Evolutionary conservation across 768 basidiomycete species (phyloP), one percentile per base, ranked within the genome.

Genomic region (Rhodotorula graminis): DNA sequence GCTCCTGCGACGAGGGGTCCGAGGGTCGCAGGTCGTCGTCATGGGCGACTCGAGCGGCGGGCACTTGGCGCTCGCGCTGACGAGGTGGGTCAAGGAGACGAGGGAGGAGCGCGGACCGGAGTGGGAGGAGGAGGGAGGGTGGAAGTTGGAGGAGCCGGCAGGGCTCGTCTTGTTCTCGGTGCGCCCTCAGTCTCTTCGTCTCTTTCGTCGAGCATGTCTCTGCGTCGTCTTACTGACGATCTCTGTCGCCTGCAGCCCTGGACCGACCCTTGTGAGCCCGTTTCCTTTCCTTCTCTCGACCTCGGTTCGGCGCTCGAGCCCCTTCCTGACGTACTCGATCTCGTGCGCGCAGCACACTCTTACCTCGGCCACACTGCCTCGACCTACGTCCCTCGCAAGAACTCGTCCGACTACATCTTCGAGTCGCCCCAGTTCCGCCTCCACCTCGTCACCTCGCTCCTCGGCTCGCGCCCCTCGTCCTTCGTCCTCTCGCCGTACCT

Each of bases 41-140:
- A 83, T 83, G 23, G 91, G 90, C 8, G 90, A 92, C 78, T 91
- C 89, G 6, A 89, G 90, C 0, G 90, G 91, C 5, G 91, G 84
- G 3, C 89, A 91, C 78, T 85, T 91, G 29, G 86, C 87, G 0
- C 70, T 81, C 12, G 72, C 76, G 0, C 70, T 82, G 9, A 74
- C 78, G 1, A 72, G 80, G n/a, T 81, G 81, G 69, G 61, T 81
- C 19, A 46, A 53, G 14, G 74, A 76, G 14, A 64, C 59, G 33
- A 21, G 31, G 31, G 52, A 27, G 5, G 53, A 46, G 23, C 12
- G 18, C 2, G 47, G 47, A 21, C 19, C 18, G 15, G 47, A 10
- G 6, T 4, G 16, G 3, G 25, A 44, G n/a, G 58, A 67, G 55
- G 15, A 53, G 37, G 25, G 21, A 31, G n/a, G 27, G 27, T 57